Base-by-base conservation (phyloP, 108 stramenopile species). In the Cylindrotheca fusiformis region DNA sequence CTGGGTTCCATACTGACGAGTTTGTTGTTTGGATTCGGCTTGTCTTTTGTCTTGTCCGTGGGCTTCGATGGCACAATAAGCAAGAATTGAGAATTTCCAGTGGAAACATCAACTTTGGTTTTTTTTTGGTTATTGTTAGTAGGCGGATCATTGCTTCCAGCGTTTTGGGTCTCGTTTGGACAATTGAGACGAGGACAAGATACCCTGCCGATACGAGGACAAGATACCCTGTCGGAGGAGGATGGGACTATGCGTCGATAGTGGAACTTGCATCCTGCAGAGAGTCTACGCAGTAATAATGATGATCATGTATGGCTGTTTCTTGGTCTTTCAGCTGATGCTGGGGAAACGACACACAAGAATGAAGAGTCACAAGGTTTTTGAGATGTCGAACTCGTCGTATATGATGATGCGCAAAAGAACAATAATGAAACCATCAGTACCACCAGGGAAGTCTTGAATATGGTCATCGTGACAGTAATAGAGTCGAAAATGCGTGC, bases 1-100 rank as follows among this genome's bases (percentile, higher is more conserved):
- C 68, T 96, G 60, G 95, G 95, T 1, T 82, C 80, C 60, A 91
- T 96, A 65, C 63, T 96, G 14, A 90, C 86, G 51, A 96, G 95
- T 59, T 51, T 91, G 32, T 60, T 96, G 12, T 86, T 96, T 46
- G 95, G 94, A 4, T 91, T 96, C 73, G 95, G 95, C 3, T 54
- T 91, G 44, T 82, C 91, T 4, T 85, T 91, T n/a, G n/a, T 58
- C 52, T 94, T 1, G 76, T 95, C 29, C 93, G 95, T 33, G 95
- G 95, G 18, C 55, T 90, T 19, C 74, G 90, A 24, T 93, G 81
- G 74, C 86, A 94, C 77, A 86, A 87, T 0, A n/a, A n/a, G n/a
- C 95, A 95, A 65, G 83, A 84, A 47, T 67, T 96, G 46, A 59
- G 92, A 10, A 85, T 87, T 19, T 78, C 76, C 10, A 78, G 73